Evolutionary conservation across 2,329 filamentous ascomycete genomes (phyloP).

Genomic region (Botrytis galanthina): DNA sequence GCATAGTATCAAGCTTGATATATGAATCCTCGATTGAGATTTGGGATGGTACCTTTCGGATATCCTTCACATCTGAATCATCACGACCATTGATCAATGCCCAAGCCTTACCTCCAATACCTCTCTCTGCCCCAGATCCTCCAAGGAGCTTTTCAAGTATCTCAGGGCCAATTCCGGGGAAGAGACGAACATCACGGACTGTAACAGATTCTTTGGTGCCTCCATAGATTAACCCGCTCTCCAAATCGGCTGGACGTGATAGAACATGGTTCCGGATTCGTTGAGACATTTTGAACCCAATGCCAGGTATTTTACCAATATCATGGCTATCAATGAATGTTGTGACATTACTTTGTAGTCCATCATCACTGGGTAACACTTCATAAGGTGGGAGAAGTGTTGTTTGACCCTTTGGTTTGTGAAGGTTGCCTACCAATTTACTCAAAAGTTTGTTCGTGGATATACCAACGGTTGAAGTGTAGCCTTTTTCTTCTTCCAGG

Average conservation of each 20-base stretch:
- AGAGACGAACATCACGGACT: constrained; percentile 62
- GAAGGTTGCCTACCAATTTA: constrained; percentile 77
- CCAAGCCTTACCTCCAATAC: constrained; percentile 73
- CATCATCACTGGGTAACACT: constrained; percentile 31
- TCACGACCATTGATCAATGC: constrained; percentile 78
- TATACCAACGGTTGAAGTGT: constrained; percentile 84
- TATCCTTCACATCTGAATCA: constrained; percentile 67
- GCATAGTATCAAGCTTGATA: constrained; percentile 61
- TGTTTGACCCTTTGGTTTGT: constrained; percentile 88
- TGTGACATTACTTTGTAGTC: constrained; percentile 50
- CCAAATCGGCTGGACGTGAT: constrained; percentile 43
- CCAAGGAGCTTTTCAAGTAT: constrained; percentile 67
- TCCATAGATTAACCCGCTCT: constrained; percentile 47
- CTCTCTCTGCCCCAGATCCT: constrained; percentile 67
- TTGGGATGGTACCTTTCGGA: constrained; percentile 72
- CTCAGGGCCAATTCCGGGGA: constrained; percentile 60
- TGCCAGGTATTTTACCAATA: constrained; percentile 78
- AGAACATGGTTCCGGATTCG: constrained; percentile 62
- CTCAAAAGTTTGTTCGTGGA: constrained; percentile 83
- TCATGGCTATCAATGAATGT: constrained; percentile 73
- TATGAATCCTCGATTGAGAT: constrained; percentile 97
- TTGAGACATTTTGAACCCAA: constrained; percentile 76
- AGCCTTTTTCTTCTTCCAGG: constrained; percentile 74
- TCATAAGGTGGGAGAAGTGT: constrained; percentile 68
- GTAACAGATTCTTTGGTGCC: constrained; percentile 56